Base-by-base conservation (phyloP, 371 early-diverging fungal genomes). In the Saksenaea oblongispora region DNA sequence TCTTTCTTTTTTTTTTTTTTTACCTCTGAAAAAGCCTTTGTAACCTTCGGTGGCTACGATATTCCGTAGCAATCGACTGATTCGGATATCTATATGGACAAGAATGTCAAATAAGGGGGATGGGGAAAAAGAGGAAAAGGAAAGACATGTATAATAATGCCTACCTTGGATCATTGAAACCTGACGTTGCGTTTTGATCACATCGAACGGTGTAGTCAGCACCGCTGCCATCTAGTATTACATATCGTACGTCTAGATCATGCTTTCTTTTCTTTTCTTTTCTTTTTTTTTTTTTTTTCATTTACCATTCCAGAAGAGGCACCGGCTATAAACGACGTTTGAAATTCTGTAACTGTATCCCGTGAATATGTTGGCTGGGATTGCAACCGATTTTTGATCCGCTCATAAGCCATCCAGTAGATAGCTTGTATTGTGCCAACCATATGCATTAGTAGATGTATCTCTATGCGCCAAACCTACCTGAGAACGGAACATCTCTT, bases 121-220 rank as follows among this genome's bases (percentile, higher is more conserved):
- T 31, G 31, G 31, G 11, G 11, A 22, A 42, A 3, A 18, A 18
- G 9, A 47, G 22, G 22, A 34, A 13, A 57, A n/a, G n/a, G n/a
- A n/a, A n/a, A n/a, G n/a, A n/a, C n/a, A n/a, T n/a, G n/a, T n/a
- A n/a, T n/a, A n/a, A 5, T 34, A 34, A 37, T 17, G 15, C 27
- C 42, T 34, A 27, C 39, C 54, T 27, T 42, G 18, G 0, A 31
- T 41, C 13, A 2, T 41, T 13, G 27, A 55, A 1, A 92, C 88
- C 73, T 95, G 95, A 39, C 93, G 86, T 26, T 91, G 80, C 7
- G 98, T 98, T 73, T 98, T 98, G 61, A 93, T 91, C 0, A 98
- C 97, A 76, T 98, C 98, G 81, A 98, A 98, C 4, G 98, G 98
- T 0, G 91, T 94, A 3, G 98, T 98, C n/a, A 94, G 18, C 0